Percentiles rank a stretch among this genome's conserved stretches.
These are phyloP conservation scores for Alternaria brassicae DNA, from an alignment of 2,329 filamentous ascomycete genomes.

Conservation along the genomic window DNA sequence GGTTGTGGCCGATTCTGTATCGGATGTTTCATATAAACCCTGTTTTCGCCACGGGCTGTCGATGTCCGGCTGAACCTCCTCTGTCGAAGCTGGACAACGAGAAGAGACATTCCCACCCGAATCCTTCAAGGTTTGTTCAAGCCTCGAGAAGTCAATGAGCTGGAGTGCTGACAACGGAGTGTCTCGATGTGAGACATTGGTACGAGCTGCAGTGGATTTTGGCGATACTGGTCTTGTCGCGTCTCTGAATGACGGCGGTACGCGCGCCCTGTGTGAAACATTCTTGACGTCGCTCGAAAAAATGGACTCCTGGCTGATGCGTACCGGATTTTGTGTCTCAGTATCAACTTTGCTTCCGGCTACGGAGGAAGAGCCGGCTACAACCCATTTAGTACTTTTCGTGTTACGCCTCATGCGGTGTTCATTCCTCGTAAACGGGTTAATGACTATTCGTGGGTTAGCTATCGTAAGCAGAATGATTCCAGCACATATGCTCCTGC, in stretches of 20 bases:
- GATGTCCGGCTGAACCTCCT: not conserved
- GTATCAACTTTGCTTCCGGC: not conserved
- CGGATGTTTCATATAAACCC: not conserved
- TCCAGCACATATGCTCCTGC: not conserved
- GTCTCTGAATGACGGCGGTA: not conserved
- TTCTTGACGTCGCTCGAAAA: not conserved
- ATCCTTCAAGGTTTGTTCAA: not conserved
- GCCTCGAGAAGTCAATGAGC: not conserved
- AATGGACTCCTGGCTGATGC: not conserved
- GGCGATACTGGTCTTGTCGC: not conserved
- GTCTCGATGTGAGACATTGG: not conserved
- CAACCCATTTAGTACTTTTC: conserved; percentile 9
- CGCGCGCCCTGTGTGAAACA: not conserved
- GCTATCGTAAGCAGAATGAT: not conserved
- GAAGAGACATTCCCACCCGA: conserved; percentile 4
- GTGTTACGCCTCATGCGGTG: conserved; percentile 11
- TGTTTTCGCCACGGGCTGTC: not conserved
- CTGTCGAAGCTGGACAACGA: not conserved
- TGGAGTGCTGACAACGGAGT: not conserved
- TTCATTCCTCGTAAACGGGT: conserved; percentile 15
- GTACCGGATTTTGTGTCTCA: not conserved
- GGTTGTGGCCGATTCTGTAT: not conserved
- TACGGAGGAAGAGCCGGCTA: not conserved
- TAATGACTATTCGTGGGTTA: conserved; percentile 4
- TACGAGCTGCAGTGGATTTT: not conserved